phyloP scores from a whole-genome alignment of 306 rosid genomes.

The Casuarina glauca region DNA sequence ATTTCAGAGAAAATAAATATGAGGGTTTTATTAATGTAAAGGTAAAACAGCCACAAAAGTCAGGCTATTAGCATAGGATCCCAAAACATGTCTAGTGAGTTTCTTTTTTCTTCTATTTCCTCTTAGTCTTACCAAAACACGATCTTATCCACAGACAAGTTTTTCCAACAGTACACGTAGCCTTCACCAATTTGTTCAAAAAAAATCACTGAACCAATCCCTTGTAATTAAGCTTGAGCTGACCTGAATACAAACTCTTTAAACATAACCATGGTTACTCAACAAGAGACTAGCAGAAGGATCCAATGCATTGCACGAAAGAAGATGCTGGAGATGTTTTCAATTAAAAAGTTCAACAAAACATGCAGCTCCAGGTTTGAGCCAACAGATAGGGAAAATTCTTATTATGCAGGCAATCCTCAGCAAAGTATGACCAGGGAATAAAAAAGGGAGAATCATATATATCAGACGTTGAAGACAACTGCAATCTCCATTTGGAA shows the following conservation, averaged over 20 bases:
- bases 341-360: not conserved
- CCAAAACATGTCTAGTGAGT: not conserved
- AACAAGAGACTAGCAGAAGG: not conserved
- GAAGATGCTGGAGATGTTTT: not conserved
- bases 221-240: not conserved
- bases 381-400: not conserved
- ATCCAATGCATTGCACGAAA: too few relatives aligned
- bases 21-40: too few relatives aligned
- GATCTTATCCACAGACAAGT: too few relatives aligned
- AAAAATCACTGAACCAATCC: not conserved
- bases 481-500: not conserved
- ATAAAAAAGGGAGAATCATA: not conserved
- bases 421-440: too few relatives aligned
- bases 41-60: not conserved
- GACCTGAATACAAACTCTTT: not conserved
- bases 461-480: not conserved
- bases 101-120: not conserved
- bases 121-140: too few relatives aligned
- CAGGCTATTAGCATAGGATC: not conserved
- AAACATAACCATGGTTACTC: not conserved
- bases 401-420: not conserved
- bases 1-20: too few relatives aligned
- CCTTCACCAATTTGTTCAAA: too few relatives aligned
- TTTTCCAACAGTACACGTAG: too few relatives aligned
- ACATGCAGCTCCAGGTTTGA: not conserved